Conservation (phyloP, 2,329 filamentous ascomycete species). For the Thielaviopsis populi region DNA sequence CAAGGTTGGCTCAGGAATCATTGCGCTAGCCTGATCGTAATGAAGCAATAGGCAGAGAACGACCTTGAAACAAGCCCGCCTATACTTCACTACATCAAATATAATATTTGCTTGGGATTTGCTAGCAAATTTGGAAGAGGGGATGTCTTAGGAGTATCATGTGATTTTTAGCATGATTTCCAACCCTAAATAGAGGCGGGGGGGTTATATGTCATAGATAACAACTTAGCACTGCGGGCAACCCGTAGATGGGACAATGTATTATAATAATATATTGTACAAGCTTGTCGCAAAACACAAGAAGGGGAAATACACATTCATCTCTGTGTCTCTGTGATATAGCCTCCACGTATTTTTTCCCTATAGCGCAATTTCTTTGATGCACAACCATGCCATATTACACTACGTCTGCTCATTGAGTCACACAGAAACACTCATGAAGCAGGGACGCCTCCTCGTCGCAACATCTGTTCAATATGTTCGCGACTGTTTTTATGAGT, state of each 20-base stretch:
- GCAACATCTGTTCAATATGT: conserved; percentile 76
- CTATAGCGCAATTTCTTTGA: background rate
- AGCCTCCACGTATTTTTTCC: too few species aligned
- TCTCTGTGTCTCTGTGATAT: too few species aligned
- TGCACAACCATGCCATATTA: background rate
- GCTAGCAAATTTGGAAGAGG: background rate
- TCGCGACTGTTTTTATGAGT: conserved; percentile 89
- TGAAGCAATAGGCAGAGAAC: background rate
- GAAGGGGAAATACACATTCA: too few species aligned
- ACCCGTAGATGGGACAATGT: too few species aligned
- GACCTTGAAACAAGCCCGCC: background rate
- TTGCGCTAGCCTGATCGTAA: background rate
- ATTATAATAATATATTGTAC: too few species aligned
- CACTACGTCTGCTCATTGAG: background rate
- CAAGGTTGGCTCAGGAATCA: conserved; percentile 14
- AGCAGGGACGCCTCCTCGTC: conserved; percentile 23
- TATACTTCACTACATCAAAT: too few species aligned
- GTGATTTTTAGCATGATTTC: background rate
- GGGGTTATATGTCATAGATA: background rate
- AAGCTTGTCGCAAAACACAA: too few species aligned
- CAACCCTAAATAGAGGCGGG: background rate
- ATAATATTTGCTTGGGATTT: background rate
- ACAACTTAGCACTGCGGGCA: background rate
- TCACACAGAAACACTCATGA: background rate
- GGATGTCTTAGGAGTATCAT: background rate